Evolutionary conservation across 352 stramenopile genomes (phyloP), one percentile per base, ranked within the genome.

Genomic region (Blastocystis sp.): DNA sequence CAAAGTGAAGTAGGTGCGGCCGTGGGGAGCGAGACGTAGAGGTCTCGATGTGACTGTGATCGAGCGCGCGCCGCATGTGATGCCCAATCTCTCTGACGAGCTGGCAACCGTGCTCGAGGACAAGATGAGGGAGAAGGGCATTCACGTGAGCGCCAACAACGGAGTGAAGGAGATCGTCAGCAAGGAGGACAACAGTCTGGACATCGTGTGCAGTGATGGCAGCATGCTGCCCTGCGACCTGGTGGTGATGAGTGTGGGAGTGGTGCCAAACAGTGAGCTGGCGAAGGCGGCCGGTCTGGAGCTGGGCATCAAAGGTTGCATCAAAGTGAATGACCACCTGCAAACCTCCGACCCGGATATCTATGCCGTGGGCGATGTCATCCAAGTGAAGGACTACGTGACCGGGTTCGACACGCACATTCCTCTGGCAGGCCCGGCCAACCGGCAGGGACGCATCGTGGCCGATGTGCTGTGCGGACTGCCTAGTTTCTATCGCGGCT

Each of bases 351-450:
- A 91, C 26, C 29, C 70, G 3, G 41, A 91, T 75, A 90, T 94
- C 37, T 93, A 92, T 89, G 92, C 92, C 23, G 92, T 91, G 41
- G 92, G 92, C 29, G 92, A 94, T 90, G 91, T 90, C 9, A 89
- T 94, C 2, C 87, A 93, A 73, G 89, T 93, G 11, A 70, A 55
- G 55, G 37, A 79, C 34, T 66, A 41, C 37, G 39, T 59, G 9
- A 82, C 84, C 6, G 55, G 77, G 13, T 23, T 53, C 20, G 34
- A 18, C 20, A 23, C 37, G 6, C 50, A 89, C 61, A 90, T 92
- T 41, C 90, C 91, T 37, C 88, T 93, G 39, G 91, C 91, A 13
- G 92, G 91, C 50, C 92, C 91, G 9, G 91, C 92, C 8, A 93
- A 93, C 87, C 90, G 91, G 13, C 92, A 94, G 89, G 92, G 91